A percentile compares a stretch with the other conserved stretches of the same genome.
These are phyloP conservation scores for Aschersonia sp. DNA, from an alignment of 2,329 filamentous ascomycete species.

Conservation along the genomic window DNA sequence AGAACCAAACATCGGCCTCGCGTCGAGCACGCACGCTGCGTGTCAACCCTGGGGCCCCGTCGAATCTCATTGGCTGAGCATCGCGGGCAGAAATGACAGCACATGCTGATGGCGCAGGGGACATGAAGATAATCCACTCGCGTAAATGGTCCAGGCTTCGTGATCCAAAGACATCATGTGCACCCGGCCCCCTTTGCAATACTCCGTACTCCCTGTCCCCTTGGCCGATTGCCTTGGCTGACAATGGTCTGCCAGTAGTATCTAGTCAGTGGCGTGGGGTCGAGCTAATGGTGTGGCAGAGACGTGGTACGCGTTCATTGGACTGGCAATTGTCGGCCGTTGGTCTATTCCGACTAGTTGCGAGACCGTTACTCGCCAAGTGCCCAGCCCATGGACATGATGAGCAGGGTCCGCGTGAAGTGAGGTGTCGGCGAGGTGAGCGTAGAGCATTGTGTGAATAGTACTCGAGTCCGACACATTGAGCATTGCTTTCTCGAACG, in stretches of 20 bases:
- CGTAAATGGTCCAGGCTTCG: neutral
- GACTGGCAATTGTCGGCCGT: constrained; percentile 7
- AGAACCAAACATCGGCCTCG: no score
- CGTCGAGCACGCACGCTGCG: no score
- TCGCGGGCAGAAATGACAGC: neutral
- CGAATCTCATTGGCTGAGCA: neutral
- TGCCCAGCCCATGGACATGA: neutral
- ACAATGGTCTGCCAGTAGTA: neutral
- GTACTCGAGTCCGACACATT: no score
- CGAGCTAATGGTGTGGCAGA: constrained; percentile 12
- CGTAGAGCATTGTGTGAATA: neutral
- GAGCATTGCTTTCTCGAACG: no score
- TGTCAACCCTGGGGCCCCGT: no score
- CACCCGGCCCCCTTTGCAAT: neutral
- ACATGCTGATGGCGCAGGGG: neutral
- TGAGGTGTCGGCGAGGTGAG: neutral
- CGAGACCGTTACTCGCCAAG: no score
- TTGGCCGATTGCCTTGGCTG: neutral
- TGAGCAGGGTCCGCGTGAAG: neutral
- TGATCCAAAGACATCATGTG: neutral
- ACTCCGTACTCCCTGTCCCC: neutral
- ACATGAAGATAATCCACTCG: neutral
- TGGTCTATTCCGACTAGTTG: neutral
- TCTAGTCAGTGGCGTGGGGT: constrained; percentile 9
- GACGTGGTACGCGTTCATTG: constrained; percentile 21